Base-by-base conservation (phyloP, 805 yeast genomes). In the Saturnispora quitensis region DNA sequence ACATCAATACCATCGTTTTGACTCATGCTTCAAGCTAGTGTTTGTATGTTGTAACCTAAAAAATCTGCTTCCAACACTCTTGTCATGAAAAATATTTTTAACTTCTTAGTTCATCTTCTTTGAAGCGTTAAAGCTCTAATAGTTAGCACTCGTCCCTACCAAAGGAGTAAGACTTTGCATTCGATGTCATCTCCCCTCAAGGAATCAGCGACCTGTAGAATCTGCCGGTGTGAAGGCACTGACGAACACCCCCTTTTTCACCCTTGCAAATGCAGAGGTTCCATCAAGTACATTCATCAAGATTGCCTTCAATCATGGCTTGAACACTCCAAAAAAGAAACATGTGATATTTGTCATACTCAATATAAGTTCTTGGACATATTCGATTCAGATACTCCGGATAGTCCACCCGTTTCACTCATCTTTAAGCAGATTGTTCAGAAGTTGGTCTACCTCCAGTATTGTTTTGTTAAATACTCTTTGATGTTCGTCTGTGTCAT, bases 211-310 rank as follows among this genome's bases (percentile, higher is more conserved):
- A 76, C 84, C 3, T 93, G 99, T 67, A 84, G 99, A 54, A 90
- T 93, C 45, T 93, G 99, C 64, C 84, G 97, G 49, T 91, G 95
- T 38, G 98, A 89, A 60, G 90, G 79, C n/a, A 80, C 93, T 0
- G 70, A 68, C 0, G 80, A 77, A 1, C 88, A 86, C 56, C 97
- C 97, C 3, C 71, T 93, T 45, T 84, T 78, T 56, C 90, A 86
- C 66, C 99, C 99, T 3, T 93, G 99, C 68, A 83, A 80, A 61
- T 93, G 99, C 68, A 75, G 89, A 50, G 99, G 99, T 1, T 85
- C 96, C 13, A 95, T 93, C 65, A 85, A 84, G 64, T 90, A 82
- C 61, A 87, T 93, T 50, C 99, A 93, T 66, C 95, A 91, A 66
- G 95, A 85, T 51, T 93, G 99, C 66, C 68, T 91, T 45, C 70